phyloP scores from a whole-genome alignment of 495 filamentous ascomycete genomes.

The Aspergillus incahuasiensis region DNA sequence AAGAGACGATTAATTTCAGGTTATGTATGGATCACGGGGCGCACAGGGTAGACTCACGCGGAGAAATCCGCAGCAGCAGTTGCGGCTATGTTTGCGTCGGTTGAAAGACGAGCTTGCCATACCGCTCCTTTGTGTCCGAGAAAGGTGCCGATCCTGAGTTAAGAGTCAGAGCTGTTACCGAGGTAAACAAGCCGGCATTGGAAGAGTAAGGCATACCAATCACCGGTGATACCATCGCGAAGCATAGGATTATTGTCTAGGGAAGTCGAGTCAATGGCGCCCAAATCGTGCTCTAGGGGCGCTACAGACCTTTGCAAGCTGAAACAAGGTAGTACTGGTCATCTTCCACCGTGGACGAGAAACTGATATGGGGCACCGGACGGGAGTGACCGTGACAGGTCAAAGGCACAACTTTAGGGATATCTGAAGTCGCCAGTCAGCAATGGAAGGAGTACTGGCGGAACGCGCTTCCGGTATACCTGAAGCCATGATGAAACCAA shows the following conservation, averaged over 20 bases:
- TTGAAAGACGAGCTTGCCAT: constrained; percentile 87
- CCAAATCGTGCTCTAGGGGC: background rate
- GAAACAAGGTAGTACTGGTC: constrained; percentile 92
- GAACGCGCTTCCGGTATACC: constrained; percentile 5
- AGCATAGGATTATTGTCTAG: constrained; percentile 97
- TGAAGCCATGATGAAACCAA: constrained; percentile 21
- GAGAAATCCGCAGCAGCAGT: constrained; percentile 96
- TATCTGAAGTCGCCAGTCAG: constrained; percentile 39
- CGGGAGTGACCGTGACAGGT: constrained; percentile 97
- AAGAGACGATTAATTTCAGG: background rate
- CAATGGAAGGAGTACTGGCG: background rate
- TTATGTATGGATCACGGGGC: background rate
- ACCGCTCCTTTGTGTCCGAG: constrained; percentile 97
- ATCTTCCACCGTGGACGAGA: constrained; percentile 81
- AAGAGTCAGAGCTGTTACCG: background rate
- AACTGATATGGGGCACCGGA: constrained; percentile 90
- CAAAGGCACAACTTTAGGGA: constrained; percentile 75
- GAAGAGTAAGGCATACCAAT: constrained; percentile 61
- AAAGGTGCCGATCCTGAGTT: constrained; percentile 83
- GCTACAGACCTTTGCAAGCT: constrained; percentile 82
- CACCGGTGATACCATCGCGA: constrained; percentile 90
- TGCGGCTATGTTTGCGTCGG: constrained; percentile 81
- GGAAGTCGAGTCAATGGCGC: constrained; percentile 1
- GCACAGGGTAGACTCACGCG: constrained; percentile 53
- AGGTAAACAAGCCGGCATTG: background rate